phyloP scores from a whole-genome alignment of 495 filamentous ascomycete genomes.

The Neurospora hispaniola region DNA sequence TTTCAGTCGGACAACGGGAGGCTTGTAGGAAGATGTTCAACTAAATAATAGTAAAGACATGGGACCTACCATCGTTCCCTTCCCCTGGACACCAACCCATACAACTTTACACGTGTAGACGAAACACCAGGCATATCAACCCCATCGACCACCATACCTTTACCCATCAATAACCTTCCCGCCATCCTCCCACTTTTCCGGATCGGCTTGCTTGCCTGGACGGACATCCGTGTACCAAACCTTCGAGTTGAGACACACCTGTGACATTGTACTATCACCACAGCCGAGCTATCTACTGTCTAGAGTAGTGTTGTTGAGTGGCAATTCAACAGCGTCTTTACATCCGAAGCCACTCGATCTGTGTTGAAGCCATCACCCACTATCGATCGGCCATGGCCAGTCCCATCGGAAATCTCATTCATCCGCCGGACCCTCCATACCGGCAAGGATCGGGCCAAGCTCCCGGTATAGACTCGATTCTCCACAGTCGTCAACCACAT shows the following conservation, averaged over 20 bases:
- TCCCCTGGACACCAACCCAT: background rate
- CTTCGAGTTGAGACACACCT: background rate
- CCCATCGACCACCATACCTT: background rate
- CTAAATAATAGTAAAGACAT: background rate
- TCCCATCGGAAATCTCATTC: conserved; percentile 18
- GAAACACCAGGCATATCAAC: background rate
- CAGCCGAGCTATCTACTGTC: background rate
- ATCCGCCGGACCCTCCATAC: conserved; percentile 8
- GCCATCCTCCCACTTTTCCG: background rate
- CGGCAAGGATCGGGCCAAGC: background rate
- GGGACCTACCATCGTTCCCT: background rate
- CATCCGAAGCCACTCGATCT: background rate
- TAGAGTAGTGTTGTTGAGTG: no score
- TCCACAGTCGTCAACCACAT: conserved; percentile 1
- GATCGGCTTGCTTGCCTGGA: background rate
- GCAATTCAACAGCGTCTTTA: background rate
- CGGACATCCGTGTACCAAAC: background rate
- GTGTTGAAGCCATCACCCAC: background rate
- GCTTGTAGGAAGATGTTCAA: background rate
- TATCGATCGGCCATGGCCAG: conserved; percentile 12
- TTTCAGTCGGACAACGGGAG: background rate
- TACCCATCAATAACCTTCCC: background rate
- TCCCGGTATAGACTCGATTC: background rate
- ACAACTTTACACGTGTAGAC: background rate
- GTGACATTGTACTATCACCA: background rate